Evolutionary conservation across 1,284 basidiomycete genomes (phyloP).

Genomic region (Coniferiporia sulphurascens): DNA sequence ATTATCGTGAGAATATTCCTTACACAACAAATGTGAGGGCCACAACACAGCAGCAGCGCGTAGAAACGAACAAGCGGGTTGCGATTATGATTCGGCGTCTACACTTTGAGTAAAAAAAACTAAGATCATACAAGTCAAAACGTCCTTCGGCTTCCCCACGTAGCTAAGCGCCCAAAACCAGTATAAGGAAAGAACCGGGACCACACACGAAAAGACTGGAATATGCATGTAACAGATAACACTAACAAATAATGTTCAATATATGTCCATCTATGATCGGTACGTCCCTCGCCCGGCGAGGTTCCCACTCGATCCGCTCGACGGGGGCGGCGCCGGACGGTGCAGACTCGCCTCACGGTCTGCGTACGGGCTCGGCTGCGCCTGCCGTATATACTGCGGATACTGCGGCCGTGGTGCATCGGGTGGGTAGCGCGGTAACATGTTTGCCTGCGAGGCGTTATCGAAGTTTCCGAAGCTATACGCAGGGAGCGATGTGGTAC

Average conservation of each 20-base stretch:
- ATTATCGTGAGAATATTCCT: background rate
- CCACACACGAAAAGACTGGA: background rate
- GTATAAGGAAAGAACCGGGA: background rate
- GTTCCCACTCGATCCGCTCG: conserved; percentile 11
- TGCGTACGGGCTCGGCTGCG: conserved; percentile 18
- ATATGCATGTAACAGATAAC: conserved; percentile 6
- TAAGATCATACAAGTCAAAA: background rate
- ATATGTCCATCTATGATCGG: conserved; percentile 5
- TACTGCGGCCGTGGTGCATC: conserved; percentile 17
- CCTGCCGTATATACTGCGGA: conserved; percentile 18
- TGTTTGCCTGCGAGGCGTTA: conserved; percentile 1
- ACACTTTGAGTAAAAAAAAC: background rate
- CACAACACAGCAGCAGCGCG: too few relatives aligned
- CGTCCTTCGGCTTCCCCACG: background rate
- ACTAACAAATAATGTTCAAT: background rate
- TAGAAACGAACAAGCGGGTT: background rate
- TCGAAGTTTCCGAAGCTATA: conserved; percentile 9
- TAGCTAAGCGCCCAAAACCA: background rate
- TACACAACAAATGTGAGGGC: too few relatives aligned
- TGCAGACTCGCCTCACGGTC: conserved; percentile 30
- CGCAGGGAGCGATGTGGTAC: conserved; percentile 5
- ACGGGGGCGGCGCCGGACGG: conserved; percentile 24
- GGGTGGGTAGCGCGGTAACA: conserved; percentile 7
- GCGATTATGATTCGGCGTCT: background rate
- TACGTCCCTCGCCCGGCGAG: conserved; percentile 16